A percentile compares a stretch with the other conserved stretches of the same genome.
Evolutionary conservation across 202 grass and related monocot species (phyloP).

Genomic region (Zizania palustris): DNA sequence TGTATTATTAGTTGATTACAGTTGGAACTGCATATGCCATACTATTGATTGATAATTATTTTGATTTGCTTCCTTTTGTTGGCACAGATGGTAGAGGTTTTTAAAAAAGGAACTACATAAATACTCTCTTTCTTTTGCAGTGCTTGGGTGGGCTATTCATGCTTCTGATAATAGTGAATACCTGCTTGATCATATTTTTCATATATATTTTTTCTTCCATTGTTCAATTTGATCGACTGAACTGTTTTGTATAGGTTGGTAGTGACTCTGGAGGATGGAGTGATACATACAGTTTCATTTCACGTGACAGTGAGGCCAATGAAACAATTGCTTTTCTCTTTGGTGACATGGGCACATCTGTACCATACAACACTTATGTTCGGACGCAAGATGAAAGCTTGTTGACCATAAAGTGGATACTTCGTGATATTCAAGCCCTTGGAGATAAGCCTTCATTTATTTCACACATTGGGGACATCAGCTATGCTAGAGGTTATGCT

Average conservation of each 20-base stretch:
- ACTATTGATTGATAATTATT: background rate
- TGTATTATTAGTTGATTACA: background rate
- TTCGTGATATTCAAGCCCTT: conserved; percentile 79
- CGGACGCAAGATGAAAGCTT: conserved; percentile 63
- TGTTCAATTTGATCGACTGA: conserved; percentile 36
- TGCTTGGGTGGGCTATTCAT: background rate
- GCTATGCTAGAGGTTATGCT: conserved; percentile 78
- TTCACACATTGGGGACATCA: conserved; percentile 96
- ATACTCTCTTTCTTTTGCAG: background rate
- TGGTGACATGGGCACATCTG: conserved; percentile 72
- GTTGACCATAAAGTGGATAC: conserved; percentile 84
- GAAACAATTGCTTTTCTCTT: conserved; percentile 83
- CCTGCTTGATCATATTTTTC: background rate
- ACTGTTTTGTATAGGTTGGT: conserved; percentile 66
- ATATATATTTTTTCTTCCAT: background rate
- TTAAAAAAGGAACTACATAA: background rate
- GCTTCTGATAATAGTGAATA: background rate
- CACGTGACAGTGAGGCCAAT: conserved; percentile 69
- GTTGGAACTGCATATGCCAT: no score
- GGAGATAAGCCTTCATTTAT: conserved; percentile 77
- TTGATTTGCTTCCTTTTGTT: background rate
- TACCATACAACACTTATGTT: no score
- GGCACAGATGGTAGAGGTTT: background rate
- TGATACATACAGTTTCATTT: conserved; percentile 69
- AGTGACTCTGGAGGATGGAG: conserved; percentile 84